These are phyloP conservation scores for Suhomyces anneliseae DNA, from an alignment of 1,139 yeast species.

Conservation along the genomic window DNA sequence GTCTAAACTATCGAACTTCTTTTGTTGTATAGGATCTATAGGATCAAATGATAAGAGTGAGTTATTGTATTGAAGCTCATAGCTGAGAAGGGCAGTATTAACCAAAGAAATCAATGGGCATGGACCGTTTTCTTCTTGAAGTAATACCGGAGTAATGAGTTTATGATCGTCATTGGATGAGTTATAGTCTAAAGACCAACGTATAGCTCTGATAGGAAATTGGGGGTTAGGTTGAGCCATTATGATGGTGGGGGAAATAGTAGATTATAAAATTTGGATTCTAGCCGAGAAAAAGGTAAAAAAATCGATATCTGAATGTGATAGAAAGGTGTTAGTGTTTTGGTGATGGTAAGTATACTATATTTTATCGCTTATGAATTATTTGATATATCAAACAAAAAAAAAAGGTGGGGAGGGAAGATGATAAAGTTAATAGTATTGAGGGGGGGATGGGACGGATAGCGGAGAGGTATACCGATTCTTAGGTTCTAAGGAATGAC, in stretches of 20 bases:
- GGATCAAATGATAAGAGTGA: slow-evolving; percentile 9
- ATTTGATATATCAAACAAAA: too few relatives aligned
- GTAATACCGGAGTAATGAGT: slow-evolving; percentile 54
- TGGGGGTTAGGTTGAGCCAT: slow-evolving; percentile 1
- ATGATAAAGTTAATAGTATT: too few relatives aligned
- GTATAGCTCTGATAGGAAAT: slow-evolving; percentile 19
- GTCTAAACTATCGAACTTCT: slow-evolving; percentile 13
- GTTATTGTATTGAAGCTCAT: slow-evolving; percentile 29
- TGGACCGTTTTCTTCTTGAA: slow-evolving; percentile 85
- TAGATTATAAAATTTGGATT: neutral
- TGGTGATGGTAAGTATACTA: too few relatives aligned
- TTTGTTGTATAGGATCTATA: slow-evolving; percentile 11
- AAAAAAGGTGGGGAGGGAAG: too few relatives aligned
- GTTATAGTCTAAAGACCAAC: slow-evolving; percentile 21
- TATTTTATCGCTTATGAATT: too few relatives aligned
- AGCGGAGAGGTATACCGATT: too few relatives aligned
- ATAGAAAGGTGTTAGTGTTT: too few relatives aligned
- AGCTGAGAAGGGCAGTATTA: slow-evolving; percentile 61
- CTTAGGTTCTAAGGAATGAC: too few relatives aligned
- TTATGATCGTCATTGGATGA: slow-evolving; percentile 26
- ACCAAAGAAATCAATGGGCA: slow-evolving; percentile 84
- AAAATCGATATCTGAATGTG: too few relatives aligned
- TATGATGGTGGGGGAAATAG: neutral
- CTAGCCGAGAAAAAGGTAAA: neutral
- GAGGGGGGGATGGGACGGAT: too few relatives aligned